phyloP scores from a whole-genome alignment of 352 stramenopile genomes.

The Vaucheria bursata region DNA sequence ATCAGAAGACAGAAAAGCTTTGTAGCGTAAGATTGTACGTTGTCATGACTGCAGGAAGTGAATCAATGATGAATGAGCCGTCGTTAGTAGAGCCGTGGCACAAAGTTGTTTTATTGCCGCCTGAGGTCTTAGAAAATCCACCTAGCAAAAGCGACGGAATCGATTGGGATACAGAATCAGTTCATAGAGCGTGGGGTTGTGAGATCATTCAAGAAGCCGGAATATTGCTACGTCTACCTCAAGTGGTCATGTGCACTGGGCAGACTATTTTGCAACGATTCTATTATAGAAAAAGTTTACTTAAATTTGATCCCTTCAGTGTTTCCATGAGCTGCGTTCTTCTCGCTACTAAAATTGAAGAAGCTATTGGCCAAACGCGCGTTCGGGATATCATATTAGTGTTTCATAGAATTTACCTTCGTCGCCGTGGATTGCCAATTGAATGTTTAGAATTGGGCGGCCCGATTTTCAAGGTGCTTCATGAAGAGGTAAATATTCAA shows the following conservation, averaged over 20 bases:
- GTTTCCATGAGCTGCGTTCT: constrained; percentile 74
- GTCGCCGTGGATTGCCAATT: constrained; percentile 21
- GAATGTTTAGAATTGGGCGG: constrained; percentile 28
- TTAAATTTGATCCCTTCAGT: constrained; percentile 71
- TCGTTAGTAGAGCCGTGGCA: constrained; percentile 49
- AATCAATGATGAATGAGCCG: too few relatives aligned
- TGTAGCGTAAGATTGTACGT: too few relatives aligned
- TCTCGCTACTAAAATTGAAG: constrained; percentile 75
- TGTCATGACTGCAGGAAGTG: too few relatives aligned
- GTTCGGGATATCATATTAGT: constrained; percentile 60
- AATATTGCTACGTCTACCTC: constrained; percentile 67
- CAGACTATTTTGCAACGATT: constrained; percentile 80
- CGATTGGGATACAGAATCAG: constrained; percentile 39
- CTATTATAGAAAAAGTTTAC: constrained; percentile 60
- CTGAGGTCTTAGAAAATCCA: constrained; percentile 37
- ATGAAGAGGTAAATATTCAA: constrained; percentile 10
- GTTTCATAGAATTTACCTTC: constrained; percentile 69
- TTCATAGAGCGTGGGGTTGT: constrained; percentile 71
- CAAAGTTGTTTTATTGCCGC: constrained; percentile 42
- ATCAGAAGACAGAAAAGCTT: too few relatives aligned
- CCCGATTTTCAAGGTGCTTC: neutral
- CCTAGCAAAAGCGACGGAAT: constrained; percentile 32
- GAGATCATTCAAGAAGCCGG: constrained; percentile 78
- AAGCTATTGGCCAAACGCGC: constrained; percentile 33
- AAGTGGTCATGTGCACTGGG: constrained; percentile 75